phyloP scores from a whole-genome alignment of 2,329 filamentous ascomycete genomes.

The Teratosphaeria viscida region DNA sequence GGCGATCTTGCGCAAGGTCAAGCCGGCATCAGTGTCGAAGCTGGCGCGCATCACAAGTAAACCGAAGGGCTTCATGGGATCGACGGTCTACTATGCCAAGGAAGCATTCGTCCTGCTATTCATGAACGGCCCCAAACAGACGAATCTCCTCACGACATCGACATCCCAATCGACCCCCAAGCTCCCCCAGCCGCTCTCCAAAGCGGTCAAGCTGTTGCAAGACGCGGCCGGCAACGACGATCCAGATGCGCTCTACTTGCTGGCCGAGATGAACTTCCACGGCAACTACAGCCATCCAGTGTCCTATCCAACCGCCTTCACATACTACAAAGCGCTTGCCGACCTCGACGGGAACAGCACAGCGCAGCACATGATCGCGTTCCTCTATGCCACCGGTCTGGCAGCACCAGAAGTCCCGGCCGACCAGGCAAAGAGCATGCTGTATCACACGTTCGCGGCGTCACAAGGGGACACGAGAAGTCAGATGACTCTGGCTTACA shows the following conservation, averaged over 20 bases:
- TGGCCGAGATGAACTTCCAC: constrained; percentile 94
- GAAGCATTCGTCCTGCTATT: constrained; percentile 54
- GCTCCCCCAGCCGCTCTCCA: constrained; percentile 42
- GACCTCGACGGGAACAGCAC: constrained; percentile 72
- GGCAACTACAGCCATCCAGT: constrained; percentile 84
- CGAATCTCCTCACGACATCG: constrained; percentile 29
- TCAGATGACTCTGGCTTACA: constrained; percentile 87
- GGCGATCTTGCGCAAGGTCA: constrained; percentile 31
- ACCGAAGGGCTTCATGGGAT: constrained; percentile 48
- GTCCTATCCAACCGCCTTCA: constrained; percentile 69
- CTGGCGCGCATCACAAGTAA: constrained; percentile 33
- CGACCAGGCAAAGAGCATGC: constrained; percentile 81
- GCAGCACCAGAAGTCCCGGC: constrained; percentile 61
- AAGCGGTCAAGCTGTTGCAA: constrained; percentile 50
- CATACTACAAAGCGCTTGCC: constrained; percentile 70
- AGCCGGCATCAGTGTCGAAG: constrained; percentile 30
- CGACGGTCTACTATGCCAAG: constrained; percentile 50
- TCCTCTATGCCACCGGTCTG: constrained; percentile 92
- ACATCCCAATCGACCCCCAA: constrained; percentile 30
- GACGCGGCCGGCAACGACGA: constrained; percentile 47
- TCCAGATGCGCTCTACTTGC: constrained; percentile 75
- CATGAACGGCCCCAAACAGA: constrained; percentile 48
- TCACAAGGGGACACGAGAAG: constrained; percentile 71
- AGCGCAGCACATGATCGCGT: constrained; percentile 87
- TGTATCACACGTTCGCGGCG: constrained; percentile 93